These are phyloP conservation scores for Solanum lycopersicoides DNA, from an alignment of 257 asterid species.

Conservation along the genomic window DNA sequence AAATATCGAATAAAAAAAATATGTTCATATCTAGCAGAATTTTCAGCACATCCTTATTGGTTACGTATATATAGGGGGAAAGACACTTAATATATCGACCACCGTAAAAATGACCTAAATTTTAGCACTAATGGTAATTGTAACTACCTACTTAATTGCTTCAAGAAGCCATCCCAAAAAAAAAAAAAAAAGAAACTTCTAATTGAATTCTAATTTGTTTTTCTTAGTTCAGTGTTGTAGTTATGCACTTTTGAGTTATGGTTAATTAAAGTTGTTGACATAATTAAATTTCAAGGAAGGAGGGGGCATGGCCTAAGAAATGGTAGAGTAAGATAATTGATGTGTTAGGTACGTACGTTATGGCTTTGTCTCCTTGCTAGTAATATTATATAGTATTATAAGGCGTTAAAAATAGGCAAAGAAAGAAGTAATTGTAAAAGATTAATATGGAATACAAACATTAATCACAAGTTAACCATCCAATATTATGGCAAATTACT, in stretches of 20 bases:
- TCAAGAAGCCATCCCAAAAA: background rate
- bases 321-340: background rate
- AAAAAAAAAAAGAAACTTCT: background rate
- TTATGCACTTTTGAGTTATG: background rate
- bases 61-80: background rate
- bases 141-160: background rate
- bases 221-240: background rate
- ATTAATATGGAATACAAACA: background rate
- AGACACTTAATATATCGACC: background rate
- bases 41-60: background rate
- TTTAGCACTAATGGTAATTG: background rate
- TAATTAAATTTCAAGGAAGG: background rate
- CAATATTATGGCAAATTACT: background rate
- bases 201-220: background rate
- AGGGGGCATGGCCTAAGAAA: background rate
- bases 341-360: background rate
- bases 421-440: background rate
- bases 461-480: background rate
- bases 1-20: no score
- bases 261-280: background rate
- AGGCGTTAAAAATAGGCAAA: background rate
- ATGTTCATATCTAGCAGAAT: background rate
- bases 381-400: background rate
- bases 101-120: background rate
- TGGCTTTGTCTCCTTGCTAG: constrained; percentile 1